A percentile compares a stretch with the other conserved stretches of the same genome.
Conservation (phyloP, 73 alveolate genomes). For the Paramecium sonneborni region DNA sequence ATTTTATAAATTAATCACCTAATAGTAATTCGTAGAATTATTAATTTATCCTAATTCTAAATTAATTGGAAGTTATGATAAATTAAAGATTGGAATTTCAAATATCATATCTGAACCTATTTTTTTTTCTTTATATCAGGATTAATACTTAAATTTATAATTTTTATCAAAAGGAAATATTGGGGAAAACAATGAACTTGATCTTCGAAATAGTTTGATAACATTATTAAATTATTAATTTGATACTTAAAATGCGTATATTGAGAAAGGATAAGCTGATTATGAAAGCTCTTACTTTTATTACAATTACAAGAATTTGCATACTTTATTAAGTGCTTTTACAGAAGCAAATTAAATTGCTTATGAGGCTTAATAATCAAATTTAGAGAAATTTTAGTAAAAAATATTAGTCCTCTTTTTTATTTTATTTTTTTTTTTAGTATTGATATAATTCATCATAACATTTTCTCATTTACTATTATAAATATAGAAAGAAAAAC, state of each 20-base stretch:
- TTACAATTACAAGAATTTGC: not conserved
- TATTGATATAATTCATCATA: not conserved
- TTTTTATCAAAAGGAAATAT: not conserved
- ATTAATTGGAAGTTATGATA: not conserved
- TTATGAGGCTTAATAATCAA: not conserved
- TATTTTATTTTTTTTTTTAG: not conserved
- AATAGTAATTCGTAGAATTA: not conserved
- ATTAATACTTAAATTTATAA: not conserved
- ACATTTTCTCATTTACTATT: not conserved
- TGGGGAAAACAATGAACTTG: not conserved
- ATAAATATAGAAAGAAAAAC: not conserved
- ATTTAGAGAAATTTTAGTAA: not conserved
- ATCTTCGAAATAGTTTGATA: not conserved
- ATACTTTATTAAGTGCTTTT: not conserved
- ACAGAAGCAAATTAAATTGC: not conserved
- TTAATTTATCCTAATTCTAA: not conserved
- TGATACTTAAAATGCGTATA: not conserved
- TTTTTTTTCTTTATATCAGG: not conserved
- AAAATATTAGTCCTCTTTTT: not conserved
- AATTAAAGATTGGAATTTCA: not conserved
- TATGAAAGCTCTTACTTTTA: not conserved
- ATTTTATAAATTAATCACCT: not conserved
- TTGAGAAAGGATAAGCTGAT: not conserved
- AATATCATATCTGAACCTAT: not conserved
- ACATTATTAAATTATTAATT: not conserved